Evolutionary conservation across 441 rosid genomes (phyloP).

Genomic region (Rhodomyrtus psidioides): DNA sequence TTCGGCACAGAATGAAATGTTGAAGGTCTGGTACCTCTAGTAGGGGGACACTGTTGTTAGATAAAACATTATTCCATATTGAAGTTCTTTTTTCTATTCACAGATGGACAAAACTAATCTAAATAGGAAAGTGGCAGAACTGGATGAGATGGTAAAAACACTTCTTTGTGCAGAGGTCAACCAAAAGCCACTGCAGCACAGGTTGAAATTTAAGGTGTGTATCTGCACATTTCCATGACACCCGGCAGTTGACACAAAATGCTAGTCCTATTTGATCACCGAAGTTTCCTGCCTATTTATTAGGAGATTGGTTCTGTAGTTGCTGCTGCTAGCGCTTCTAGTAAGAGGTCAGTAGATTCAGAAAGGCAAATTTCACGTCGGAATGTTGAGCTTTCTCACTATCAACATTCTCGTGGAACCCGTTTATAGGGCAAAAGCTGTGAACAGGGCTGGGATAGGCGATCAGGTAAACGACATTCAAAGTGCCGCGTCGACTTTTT

Average conservation of each 20-base stretch:
- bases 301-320: conserved; percentile 45
- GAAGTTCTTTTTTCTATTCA: neutral
- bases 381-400: conserved; percentile 48
- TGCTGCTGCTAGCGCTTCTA: conserved; percentile 31
- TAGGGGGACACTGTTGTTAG: neutral
- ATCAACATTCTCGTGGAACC: conserved; percentile 28
- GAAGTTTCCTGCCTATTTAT: neutral
- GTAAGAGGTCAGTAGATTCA: conserved; percentile 32
- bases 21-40: conserved; percentile 40
- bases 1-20: conserved; percentile 75
- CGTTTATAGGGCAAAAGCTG: conserved; percentile 21
- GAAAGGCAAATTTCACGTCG: conserved; percentile 51
- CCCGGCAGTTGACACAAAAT: neutral
- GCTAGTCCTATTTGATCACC: neutral
- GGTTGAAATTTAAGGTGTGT: conserved; percentile 27
- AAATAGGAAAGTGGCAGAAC: conserved; percentile 53
- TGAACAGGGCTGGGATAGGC: conserved; percentile 28
- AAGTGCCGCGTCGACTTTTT: neutral
- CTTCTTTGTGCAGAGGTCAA: conserved; percentile 27
- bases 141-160: conserved; percentile 53
- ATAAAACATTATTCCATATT: neutral
- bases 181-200: conserved; percentile 32
- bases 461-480: conserved; percentile 14
- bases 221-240: neutral
- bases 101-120: conserved; percentile 80